Evolutionary conservation across 371 early-diverging fungal species (phyloP).

Genomic region (Mortierella sp.): DNA sequence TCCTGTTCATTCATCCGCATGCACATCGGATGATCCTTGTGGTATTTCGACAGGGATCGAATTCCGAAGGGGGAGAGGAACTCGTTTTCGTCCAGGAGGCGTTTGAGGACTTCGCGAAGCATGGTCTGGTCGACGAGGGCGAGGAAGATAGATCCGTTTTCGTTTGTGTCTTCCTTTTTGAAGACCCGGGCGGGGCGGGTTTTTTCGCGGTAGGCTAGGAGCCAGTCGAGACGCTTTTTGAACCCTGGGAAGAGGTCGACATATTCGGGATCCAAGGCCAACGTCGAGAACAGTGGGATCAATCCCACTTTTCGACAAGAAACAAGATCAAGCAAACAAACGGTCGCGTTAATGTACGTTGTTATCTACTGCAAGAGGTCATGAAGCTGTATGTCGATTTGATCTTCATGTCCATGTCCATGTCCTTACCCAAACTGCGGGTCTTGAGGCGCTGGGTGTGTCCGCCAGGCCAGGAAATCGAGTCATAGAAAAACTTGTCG

Average conservation of each 20-base stretch:
- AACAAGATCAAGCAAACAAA: background rate
- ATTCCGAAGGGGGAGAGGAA: conserved; percentile 62
- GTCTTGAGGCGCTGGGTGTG: conserved; percentile 58
- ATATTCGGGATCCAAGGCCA: conserved; percentile 55
- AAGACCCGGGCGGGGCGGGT: conserved; percentile 33
- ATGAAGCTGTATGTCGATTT: no score
- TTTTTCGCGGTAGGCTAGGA: conserved; percentile 45
- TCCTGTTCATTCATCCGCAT: conserved; percentile 58
- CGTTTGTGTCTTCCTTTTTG: conserved; percentile 48
- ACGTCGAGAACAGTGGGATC: conserved; percentile 36
- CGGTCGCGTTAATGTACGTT: background rate
- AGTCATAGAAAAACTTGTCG: conserved; percentile 66
- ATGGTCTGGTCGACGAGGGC: conserved; percentile 57
- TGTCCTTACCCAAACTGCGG: conserved; percentile 45
- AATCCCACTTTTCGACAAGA: conserved; percentile 32
- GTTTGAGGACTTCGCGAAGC: conserved; percentile 51
- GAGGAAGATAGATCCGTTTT: conserved; percentile 53
- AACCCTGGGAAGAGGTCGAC: conserved; percentile 50
- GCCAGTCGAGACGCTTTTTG: conserved; percentile 41
- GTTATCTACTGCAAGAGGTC: background rate
- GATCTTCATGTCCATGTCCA: background rate
- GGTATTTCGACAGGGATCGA: conserved; percentile 58
- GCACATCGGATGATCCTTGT: conserved; percentile 56
- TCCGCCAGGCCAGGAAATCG: conserved; percentile 59
- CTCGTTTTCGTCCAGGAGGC: conserved; percentile 62